Evolutionary conservation across 2,329 filamentous ascomycete species (phyloP).

Genomic region (Bimuria novae-zelandiae): DNA sequence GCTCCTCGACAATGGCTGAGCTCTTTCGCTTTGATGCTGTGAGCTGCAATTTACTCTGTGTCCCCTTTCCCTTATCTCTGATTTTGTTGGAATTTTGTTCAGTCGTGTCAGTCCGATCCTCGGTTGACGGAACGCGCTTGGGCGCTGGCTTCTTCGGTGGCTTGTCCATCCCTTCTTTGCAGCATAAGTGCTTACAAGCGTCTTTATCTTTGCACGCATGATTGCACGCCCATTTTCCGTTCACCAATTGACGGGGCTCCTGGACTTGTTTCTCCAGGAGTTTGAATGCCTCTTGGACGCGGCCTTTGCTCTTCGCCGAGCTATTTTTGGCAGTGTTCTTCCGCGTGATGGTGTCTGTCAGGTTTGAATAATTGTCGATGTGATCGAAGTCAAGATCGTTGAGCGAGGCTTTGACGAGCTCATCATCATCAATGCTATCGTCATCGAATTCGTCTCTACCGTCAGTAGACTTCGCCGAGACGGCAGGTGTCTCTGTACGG

Average conservation of each 20-base stretch:
- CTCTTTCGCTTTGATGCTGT: slow-evolving; percentile 30
- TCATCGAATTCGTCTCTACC: slow-evolving; percentile 58
- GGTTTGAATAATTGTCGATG: slow-evolving; percentile 57
- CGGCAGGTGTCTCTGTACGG: slow-evolving; percentile 23
- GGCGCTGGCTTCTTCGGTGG: slow-evolving; percentile 53
- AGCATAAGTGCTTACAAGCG: slow-evolving; percentile 73
- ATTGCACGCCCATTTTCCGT: slow-evolving; percentile 76
- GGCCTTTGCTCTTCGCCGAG: slow-evolving; percentile 9
- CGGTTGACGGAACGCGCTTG: slow-evolving; percentile 26
- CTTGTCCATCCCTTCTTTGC: slow-evolving; percentile 71
- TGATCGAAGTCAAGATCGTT: slow-evolving; percentile 51
- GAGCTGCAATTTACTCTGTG: slow-evolving; percentile 37
- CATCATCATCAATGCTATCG: slow-evolving; percentile 57
- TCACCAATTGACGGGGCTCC: slow-evolving; percentile 61
- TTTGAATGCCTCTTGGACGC: slow-evolving; percentile 8
- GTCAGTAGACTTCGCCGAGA: slow-evolving; percentile 14
- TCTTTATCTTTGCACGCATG: slow-evolving; percentile 69
- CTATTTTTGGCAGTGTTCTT: slow-evolving; percentile 28
- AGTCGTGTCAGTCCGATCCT: slow-evolving; percentile 11
- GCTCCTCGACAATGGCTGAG: slow-evolving; percentile 28
- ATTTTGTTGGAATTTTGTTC: background rate
- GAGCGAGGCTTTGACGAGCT: slow-evolving; percentile 53
- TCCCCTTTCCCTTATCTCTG: slow-evolving; percentile 18
- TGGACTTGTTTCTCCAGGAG: slow-evolving; percentile 15
- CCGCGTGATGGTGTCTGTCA: slow-evolving; percentile 19